A percentile compares a stretch with the other conserved stretches of the same genome.
Evolutionary conservation across 306 rosid species (phyloP).

Genomic region (Sindora glabra): DNA sequence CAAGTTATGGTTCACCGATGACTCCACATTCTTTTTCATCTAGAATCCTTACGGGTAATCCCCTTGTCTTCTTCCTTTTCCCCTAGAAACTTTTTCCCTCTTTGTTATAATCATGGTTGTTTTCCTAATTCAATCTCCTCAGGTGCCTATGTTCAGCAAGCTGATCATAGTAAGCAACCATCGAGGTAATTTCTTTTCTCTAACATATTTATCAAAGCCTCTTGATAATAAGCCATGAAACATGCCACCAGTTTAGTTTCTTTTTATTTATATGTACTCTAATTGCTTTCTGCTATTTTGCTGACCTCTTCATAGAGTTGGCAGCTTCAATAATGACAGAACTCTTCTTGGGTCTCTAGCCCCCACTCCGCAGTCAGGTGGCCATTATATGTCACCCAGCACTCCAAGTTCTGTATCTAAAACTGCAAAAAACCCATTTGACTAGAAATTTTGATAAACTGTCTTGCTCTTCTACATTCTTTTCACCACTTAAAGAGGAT

Average conservation of each 20-base stretch:
- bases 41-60: slow-evolving; percentile 34
- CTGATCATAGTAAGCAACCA: slow-evolving; percentile 18
- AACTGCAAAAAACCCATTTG: slow-evolving; percentile 64
- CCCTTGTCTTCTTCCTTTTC: slow-evolving; percentile 15
- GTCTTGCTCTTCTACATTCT: neutral
- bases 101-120: slow-evolving; percentile 3
- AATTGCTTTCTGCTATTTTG: slow-evolving; percentile 3
- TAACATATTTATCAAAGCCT: neutral
- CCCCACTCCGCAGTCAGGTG: slow-evolving; percentile 24
- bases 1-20: slow-evolving; percentile 25
- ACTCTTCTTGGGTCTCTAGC: slow-evolving; percentile 17
- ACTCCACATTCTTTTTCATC: slow-evolving; percentile 20
- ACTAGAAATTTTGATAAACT: slow-evolving; percentile 18
- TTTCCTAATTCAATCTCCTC: slow-evolving; percentile 20
- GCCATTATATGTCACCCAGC: slow-evolving; percentile 13
- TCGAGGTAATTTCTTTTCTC: slow-evolving; percentile 37
- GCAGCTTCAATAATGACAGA: slow-evolving; percentile 18
- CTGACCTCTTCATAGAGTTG: slow-evolving; percentile 29
- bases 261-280: neutral
- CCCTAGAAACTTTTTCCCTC: neutral
- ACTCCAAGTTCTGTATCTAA: slow-evolving; percentile 24
- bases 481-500: neutral
- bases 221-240: neutral
- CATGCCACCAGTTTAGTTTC: neutral
- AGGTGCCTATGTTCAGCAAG: slow-evolving; percentile 49